Base-by-base conservation (phyloP, 1,284 basidiomycete genomes). In the Pulveroboletus sp. region DNA sequence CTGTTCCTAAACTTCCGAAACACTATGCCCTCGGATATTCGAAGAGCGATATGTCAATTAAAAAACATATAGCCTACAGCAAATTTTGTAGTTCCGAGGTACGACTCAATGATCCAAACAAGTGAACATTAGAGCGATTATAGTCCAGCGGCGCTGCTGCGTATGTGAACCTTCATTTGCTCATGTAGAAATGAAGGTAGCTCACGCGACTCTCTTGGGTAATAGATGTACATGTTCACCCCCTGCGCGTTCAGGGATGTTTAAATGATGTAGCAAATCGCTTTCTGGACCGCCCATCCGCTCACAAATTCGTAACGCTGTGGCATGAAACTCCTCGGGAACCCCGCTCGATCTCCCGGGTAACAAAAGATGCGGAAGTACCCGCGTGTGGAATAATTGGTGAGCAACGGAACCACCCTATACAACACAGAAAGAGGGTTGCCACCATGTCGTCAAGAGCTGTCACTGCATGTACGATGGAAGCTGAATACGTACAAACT, bases 401-500 rank as follows among this genome's bases (percentile, higher is more conserved):
- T 74, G 73, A 38, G 70, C 56, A 50, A 71, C 68, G 15, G 73
- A 69, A 8, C 73, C 70, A 61, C 70, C 70, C 70, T 72, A 44
- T 18, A 31, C 11, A 26, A 20, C 39, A 43, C 26, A 11, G 20
- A 39, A 33, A 22, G 33, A n/a, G 12, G 18, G 43, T 44, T 20
- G 9, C 36, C 39, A 25, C 26, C 11, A 60, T 4, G 5, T 26
- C 20, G 17, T 57, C 45, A 65, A 40, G 29, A 2, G 42, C 18
- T 35, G 38, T 22, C 35, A 39, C 47, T 7, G 11, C 25, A 25
- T n/a, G 17, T 12, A 45, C n/a, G 35, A 43, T 31, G 18, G n/a
- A 52, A 58, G 38, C 49, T 31, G 33, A 52, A 46, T 17, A 82
- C 88, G 63, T 65, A 92, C 90, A 70, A 86, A 89, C 76, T 92